These are phyloP conservation scores for Coniella vitis DNA, from an alignment of 2,329 filamentous ascomycete species.

Conservation along the genomic window DNA sequence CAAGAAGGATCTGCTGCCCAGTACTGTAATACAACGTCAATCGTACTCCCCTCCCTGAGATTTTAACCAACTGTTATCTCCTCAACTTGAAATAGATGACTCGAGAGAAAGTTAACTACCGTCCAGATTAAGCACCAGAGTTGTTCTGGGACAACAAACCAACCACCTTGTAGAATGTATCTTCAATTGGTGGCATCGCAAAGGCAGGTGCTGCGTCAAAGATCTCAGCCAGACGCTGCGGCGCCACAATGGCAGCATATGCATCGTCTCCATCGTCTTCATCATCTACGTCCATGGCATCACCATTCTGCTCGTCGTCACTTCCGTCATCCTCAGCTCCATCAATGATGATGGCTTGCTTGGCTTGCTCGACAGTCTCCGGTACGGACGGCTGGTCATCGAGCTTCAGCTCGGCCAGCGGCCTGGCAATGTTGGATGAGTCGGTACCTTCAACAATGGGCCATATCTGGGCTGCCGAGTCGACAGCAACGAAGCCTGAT, in stretches of 20 bases:
- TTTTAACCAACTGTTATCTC: neutral
- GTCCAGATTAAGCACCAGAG: neutral
- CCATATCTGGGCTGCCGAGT: constrained; percentile 68
- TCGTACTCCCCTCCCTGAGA: too few species aligned
- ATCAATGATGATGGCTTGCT: constrained; percentile 24
- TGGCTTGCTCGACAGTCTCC: constrained; percentile 11
- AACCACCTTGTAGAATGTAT: constrained; percentile 69
- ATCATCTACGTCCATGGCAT: constrained; percentile 26
- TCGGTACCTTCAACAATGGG: constrained; percentile 53
- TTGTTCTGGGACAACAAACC: constrained; percentile 44
- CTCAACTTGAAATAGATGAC: too few species aligned
- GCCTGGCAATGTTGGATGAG: constrained; percentile 45
- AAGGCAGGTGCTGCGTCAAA: constrained; percentile 65
- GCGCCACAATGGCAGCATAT: constrained; percentile 55
- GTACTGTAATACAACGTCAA: too few species aligned
- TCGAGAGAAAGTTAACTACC: too few species aligned
- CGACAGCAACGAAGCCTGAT: constrained; percentile 68
- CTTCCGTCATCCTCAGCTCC: constrained; percentile 23
- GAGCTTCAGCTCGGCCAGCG: constrained; percentile 47
- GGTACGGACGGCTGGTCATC: constrained; percentile 19
- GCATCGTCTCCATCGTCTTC: constrained; percentile 29
- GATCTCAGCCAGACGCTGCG: constrained; percentile 61
- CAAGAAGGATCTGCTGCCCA: too few species aligned
- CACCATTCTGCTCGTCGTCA: constrained; percentile 22
- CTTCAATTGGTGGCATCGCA: constrained; percentile 64